Evolutionary conservation across 352 stramenopile species (phyloP).

Genomic region (Globisporangium solare): DNA sequence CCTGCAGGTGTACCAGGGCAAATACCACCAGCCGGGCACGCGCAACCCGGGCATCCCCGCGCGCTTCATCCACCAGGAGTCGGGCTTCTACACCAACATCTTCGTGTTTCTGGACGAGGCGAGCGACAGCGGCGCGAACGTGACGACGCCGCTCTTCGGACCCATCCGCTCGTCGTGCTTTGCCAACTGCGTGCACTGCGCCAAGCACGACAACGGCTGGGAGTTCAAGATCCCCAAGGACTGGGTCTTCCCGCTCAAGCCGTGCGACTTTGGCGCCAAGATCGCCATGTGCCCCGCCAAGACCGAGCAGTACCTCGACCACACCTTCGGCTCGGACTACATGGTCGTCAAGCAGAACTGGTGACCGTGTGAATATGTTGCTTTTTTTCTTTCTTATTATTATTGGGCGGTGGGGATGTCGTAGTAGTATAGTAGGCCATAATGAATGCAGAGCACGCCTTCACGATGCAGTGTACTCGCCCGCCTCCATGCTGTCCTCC

Average conservation of each 20-base stretch:
- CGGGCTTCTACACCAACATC: slow-evolving; percentile 25
- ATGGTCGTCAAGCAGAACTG: slow-evolving; percentile 11
- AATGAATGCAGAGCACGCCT: too few species aligned
- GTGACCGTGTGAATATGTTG: not conserved
- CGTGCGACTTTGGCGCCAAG: slow-evolving; percentile 17
- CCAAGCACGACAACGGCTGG: not conserved
- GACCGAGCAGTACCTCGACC: slow-evolving; percentile 17
- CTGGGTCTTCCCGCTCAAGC: slow-evolving; percentile 27
- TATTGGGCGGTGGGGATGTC: not conserved
- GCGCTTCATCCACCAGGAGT: slow-evolving; percentile 19
- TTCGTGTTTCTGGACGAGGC: slow-evolving; percentile 23
- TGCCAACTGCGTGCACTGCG: slow-evolving; percentile 19
- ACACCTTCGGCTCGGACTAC: slow-evolving; percentile 20
- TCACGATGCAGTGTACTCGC: slow-evolving; percentile 40
- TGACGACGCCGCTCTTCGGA: slow-evolving; percentile 5
- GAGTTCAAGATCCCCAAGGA: slow-evolving; percentile 20
- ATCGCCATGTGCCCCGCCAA: slow-evolving; percentile 16
- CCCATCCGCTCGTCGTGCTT: slow-evolving; percentile 17
- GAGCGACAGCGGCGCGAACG: not conserved
- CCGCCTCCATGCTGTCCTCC: slow-evolving; percentile 48
- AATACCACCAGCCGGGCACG: slow-evolving; percentile 11
- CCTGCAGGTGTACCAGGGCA: slow-evolving; percentile 18
- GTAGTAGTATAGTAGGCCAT: not conserved
- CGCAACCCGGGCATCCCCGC: slow-evolving; percentile 18
- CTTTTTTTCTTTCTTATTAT: not conserved